phyloP scores from a whole-genome alignment of 805 yeast genomes.

The Sugiyamaella qingdaonensis region DNA sequence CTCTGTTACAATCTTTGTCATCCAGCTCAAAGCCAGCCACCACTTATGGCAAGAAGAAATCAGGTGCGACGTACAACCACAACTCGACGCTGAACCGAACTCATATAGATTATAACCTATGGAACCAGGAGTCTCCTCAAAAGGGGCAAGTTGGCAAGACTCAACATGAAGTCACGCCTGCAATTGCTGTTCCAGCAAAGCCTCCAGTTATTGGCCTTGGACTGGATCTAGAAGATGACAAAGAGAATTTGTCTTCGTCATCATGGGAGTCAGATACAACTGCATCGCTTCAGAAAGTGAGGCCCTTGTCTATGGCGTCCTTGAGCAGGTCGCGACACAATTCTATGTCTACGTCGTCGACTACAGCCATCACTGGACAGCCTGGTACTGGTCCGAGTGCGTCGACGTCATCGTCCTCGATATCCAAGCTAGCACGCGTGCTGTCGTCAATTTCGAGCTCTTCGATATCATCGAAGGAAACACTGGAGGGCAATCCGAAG shows the following conservation, averaged over 20 bases:
- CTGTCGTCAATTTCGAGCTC: conserved; percentile 15
- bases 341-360: not conserved
- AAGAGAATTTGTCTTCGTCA: conserved; percentile 11
- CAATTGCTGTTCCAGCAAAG: not conserved
- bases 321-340: not conserved
- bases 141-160: not conserved
- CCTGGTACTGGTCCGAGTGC: not conserved
- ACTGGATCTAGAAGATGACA: conserved; percentile 6
- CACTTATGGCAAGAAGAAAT: conserved; percentile 18
- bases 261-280: conserved; percentile 21
- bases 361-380: not conserved
- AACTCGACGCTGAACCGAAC: conserved; percentile 14
- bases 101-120: conserved; percentile 19
- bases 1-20: conserved; percentile 13
- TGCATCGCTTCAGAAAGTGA: conserved; percentile 16
- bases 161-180: not conserved
- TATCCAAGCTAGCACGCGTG: conserved; percentile 12
- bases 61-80: conserved; percentile 4
- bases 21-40: not conserved
- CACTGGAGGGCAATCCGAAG: conserved; percentile 13
- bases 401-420: conserved; percentile 6
- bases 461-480: conserved; percentile 21
- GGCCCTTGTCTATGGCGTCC: conserved; percentile 14
- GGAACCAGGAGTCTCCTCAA: conserved; percentile 14
- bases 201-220: conserved; percentile 15